phyloP scores from a whole-genome alignment of 106 monocot genomes.

The Phalaenopsis aphrodite region DNA sequence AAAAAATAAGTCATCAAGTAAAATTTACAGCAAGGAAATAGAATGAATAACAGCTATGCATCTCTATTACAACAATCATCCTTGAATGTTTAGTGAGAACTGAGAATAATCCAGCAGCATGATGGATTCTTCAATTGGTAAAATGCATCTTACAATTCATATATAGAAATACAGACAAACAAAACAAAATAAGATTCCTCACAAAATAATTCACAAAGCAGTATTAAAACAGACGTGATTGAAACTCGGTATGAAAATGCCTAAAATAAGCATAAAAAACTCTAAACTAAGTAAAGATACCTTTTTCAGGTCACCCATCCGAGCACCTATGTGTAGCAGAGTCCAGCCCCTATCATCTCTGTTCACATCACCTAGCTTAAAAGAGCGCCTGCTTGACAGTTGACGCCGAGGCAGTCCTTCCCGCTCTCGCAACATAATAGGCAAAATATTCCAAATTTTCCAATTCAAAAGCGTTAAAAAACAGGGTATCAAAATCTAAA shows the following conservation, averaged over 20 bases:
- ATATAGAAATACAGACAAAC: neutral
- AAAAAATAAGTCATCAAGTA: neutral
- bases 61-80: neutral
- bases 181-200: neutral
- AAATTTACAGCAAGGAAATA: neutral
- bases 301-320: slow-evolving; percentile 66
- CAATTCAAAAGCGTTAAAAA: neutral
- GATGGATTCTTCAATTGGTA: neutral
- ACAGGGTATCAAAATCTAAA: neutral
- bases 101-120: neutral
- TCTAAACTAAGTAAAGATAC: slow-evolving; percentile 12
- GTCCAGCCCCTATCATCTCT: slow-evolving; percentile 69
- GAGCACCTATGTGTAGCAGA: slow-evolving; percentile 48
- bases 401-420: slow-evolving; percentile 11
- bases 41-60: neutral
- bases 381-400: slow-evolving; percentile 20
- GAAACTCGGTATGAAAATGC: neutral
- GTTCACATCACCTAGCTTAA: slow-evolving; percentile 23
- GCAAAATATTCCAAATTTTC: neutral
- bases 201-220: neutral
- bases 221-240: neutral
- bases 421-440: slow-evolving; percentile 22
- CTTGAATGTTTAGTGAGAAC: neutral
- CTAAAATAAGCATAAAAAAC: neutral
- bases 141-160: neutral